Evolutionary conservation across 169 alveolate genomes (phyloP).

Genomic region (Cryptosporidium meleagridis): DNA sequence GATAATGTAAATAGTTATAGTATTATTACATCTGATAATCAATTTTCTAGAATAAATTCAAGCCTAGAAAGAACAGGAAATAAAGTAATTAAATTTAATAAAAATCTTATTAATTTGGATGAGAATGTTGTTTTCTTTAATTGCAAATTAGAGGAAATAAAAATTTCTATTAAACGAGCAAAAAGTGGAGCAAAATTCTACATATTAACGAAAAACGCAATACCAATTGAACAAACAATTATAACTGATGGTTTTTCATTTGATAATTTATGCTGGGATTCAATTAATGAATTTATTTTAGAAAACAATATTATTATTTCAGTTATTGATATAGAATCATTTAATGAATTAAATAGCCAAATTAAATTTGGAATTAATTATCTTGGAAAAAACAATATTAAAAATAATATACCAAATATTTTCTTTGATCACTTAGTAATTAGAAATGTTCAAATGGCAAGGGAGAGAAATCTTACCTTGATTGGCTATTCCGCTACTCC

Average conservation of each 20-base stretch:
- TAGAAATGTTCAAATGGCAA: conserved; percentile 1
- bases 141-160: conserved; percentile 38
- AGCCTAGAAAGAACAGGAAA: conserved; percentile 21
- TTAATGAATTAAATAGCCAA: not conserved
- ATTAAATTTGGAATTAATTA: conserved; percentile 33
- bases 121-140: conserved; percentile 9
- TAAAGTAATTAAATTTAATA: not conserved
- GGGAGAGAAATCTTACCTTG: conserved; percentile 2
- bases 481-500: conserved; percentile 31
- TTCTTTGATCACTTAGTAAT: conserved; percentile 13
- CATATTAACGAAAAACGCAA: conserved; percentile 17
- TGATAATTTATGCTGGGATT: conserved; percentile 30
- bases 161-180: not conserved
- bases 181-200: not conserved
- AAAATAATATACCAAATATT: conserved; percentile 5
- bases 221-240: conserved; percentile 2
- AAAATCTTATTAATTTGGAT: not conserved
- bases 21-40: conserved; percentile 16
- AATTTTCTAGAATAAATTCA: not conserved
- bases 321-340: conserved; percentile 45
- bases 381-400: conserved; percentile 2
- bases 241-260: not conserved
- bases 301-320: conserved; percentile 11
- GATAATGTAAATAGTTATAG: not conserved
- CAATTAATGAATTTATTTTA: not conserved